phyloP scores from a whole-genome alignment of 768 basidiomycete genomes.

The Tulasnella sp. region DNA sequence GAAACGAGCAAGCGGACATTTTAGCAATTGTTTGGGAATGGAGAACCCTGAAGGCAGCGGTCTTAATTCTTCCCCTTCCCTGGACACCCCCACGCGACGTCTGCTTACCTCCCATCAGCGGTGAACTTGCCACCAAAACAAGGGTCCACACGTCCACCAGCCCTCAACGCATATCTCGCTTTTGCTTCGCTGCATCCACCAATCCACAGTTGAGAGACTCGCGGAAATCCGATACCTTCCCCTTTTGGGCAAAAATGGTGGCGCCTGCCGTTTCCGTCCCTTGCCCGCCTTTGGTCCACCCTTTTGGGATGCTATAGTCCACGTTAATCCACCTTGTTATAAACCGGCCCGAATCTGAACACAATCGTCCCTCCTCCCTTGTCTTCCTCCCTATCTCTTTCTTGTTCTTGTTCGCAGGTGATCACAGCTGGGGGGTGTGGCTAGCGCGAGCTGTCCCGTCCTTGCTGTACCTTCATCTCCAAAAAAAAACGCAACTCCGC shows the following conservation, averaged over 20 bases:
- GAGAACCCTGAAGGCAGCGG: not conserved
- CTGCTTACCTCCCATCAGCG: not conserved
- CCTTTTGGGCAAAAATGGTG: not conserved
- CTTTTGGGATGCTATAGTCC: not conserved
- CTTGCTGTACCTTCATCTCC: not conserved
- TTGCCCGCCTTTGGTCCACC: not conserved
- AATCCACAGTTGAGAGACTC: not conserved
- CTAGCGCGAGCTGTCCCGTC: not conserved
- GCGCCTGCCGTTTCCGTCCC: not conserved
- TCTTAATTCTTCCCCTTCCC: slow-evolving; percentile 2
- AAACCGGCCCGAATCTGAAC: slow-evolving; percentile 6
- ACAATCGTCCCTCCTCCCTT: slow-evolving; percentile 3
- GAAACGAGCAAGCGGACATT: slow-evolving; percentile 2
- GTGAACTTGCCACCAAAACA: not conserved
- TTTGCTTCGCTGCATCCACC: not conserved
- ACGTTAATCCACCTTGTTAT: not conserved
- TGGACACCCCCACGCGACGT: not conserved
- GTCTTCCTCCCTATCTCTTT: not conserved
- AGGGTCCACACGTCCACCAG: not conserved
- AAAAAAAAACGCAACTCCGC: not conserved
- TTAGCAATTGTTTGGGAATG: not conserved
- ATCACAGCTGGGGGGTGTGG: not conserved
- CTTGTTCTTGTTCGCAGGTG: not conserved
- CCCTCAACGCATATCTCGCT: not conserved
- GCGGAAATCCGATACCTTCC: slow-evolving; percentile 1